Evolutionary conservation across 768 basidiomycete species (phyloP).

Genomic region (Coprinellus micaceus): DNA sequence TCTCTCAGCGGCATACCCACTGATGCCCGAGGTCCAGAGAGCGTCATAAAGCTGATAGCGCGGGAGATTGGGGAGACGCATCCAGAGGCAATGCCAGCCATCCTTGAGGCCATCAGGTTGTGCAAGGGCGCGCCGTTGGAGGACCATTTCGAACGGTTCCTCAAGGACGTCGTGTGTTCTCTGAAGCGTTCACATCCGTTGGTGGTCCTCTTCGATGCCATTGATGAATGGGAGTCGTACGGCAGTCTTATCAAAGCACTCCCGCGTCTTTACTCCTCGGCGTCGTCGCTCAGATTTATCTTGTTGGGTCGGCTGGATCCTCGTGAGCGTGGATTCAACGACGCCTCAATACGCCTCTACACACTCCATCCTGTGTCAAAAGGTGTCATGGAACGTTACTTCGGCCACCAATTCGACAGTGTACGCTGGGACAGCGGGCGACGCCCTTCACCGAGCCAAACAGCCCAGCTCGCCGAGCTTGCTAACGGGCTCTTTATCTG

Average conservation of each 20-base stretch:
- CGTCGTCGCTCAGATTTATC: constrained; percentile 6
- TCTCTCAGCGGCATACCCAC: not conserved
- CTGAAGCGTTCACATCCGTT: constrained; percentile 1
- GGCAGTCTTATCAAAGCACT: constrained; percentile 4
- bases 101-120: not conserved
- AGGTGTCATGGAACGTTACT: not conserved
- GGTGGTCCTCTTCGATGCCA: constrained; percentile 8
- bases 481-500: not conserved
- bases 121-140: not conserved
- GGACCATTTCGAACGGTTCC: not conserved
- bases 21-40: not conserved
- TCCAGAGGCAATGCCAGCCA: not conserved
- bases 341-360: not conserved
- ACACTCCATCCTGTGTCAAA: not conserved
- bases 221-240: constrained; percentile 8
- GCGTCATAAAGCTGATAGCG: constrained; percentile 8
- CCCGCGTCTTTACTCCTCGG: not conserved
- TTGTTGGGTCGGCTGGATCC: constrained; percentile 4
- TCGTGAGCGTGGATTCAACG: not conserved
- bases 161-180: not conserved
- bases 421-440: not conserved
- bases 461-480: not conserved
- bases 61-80: constrained; percentile 5
- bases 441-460: not conserved
- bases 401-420: not conserved